Evolutionary conservation across 2,329 filamentous ascomycete genomes (phyloP), one percentile per base, ranked within the genome.

Genomic region (Botrytis medusae): DNA sequence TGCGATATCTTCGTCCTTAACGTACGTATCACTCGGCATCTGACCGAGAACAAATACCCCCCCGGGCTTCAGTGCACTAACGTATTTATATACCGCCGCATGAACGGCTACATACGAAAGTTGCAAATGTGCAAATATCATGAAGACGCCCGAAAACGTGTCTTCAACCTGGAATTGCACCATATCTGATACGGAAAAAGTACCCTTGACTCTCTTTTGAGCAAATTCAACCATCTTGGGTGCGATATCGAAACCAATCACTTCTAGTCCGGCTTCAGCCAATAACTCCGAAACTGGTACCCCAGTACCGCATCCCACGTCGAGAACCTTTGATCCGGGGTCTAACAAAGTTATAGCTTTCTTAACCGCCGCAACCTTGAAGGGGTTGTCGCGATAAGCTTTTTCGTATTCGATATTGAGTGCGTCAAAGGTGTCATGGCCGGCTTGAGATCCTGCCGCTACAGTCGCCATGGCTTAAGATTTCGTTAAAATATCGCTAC

Each of bases 261-360:
- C 73, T 22, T 60, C 67, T 18, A 75, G 75, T 42, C 77, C 78
- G 12, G 78, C 77, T 22, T 77, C 64, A 59, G 77, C 75, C 25
- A 79, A 75, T 9, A 80, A 77, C 71, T 76, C 72, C 12, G 77
- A 60, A 10, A 79, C 79, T 14, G 81, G 77, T 32, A 81, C 79
- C 25, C 81, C 81, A 1, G 80, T 80, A 12, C 81, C 81, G 71
- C 80, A 81, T 59, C 81, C 81, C 57, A 81, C 79, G 64, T 82
- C 81, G 25, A 82, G 79, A 59, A 73, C 67, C 20, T 42, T 54
- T 5, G 64, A 64, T 37, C 46, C 59, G 29, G 67, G n/a, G 14
- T 46, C 46, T 25, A 73, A 22, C 18, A 73, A 22, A 4, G 37
- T 46, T 18, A 73, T 70, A 32, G 67, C 68, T 8, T 63, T 59